A percentile compares a stretch with the other conserved stretches of the same genome.
phyloP scores from a whole-genome alignment of 345 rosid species.

The Salix koriyanagi region DNA sequence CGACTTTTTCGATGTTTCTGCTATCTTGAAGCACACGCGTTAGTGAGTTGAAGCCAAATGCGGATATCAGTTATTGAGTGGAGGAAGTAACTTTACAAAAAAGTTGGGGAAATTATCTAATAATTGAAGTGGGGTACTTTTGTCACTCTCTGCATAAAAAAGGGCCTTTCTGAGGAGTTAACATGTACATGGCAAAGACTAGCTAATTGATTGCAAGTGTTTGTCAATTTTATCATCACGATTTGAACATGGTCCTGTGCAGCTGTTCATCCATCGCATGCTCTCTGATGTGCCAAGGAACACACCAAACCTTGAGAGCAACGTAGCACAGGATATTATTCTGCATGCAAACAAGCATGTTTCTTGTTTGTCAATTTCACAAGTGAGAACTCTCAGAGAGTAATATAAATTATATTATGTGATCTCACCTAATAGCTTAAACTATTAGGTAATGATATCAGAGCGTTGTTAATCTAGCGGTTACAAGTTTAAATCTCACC shows the following conservation, averaged over 20 bases:
- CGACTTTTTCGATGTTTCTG: not conserved
- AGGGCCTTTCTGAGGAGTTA: not conserved
- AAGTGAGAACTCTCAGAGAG: not conserved
- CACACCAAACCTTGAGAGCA: not conserved
- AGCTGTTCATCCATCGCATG: not conserved
- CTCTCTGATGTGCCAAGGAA: not conserved
- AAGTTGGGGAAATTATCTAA: not conserved
- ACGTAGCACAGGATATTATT: not conserved
- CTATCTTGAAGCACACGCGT: not conserved
- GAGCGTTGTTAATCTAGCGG: fast-evolving
- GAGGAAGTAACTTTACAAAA: not conserved
- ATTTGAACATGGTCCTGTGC: not conserved
- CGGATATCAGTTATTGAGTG: not conserved
- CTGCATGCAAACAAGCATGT: not conserved
- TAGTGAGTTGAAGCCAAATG: not conserved
- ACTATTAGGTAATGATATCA: too few species aligned
- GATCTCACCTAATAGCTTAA: too few species aligned
- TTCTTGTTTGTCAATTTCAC: not conserved
- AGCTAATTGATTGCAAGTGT: not conserved
- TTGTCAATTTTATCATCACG: not conserved
- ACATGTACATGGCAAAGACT: not conserved
- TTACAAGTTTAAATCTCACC: too few species aligned
- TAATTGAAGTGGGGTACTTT: not conserved
- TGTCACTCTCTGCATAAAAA: not conserved
- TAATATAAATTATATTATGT: too few species aligned